These are phyloP conservation scores for Diaporthe australafricana DNA, from an alignment of 2,329 filamentous ascomycete species.

Conservation along the genomic window DNA sequence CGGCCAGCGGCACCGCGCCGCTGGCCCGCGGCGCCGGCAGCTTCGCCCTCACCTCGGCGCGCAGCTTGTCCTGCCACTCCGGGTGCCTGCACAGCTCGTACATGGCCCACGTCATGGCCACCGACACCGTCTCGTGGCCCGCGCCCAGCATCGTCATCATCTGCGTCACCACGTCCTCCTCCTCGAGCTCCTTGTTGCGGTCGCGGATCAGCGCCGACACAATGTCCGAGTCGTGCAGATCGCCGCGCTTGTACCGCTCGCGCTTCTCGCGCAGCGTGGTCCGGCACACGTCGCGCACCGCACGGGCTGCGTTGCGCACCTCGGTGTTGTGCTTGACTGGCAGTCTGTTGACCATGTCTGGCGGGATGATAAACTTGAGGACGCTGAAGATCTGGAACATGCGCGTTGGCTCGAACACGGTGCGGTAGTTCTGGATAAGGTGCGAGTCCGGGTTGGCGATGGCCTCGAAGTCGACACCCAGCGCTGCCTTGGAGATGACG, in stretches of 20 bases:
- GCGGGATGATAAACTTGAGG: slow-evolving; percentile 10
- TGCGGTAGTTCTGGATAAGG: slow-evolving; percentile 24
- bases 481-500: slow-evolving; percentile 18
- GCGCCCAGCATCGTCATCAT: slow-evolving; percentile 18
- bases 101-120: slow-evolving; percentile 71
- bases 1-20: background rate
- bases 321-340: slow-evolving; percentile 15
- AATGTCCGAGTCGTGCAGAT: slow-evolving; percentile 16
- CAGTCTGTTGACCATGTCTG: background rate
- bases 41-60: slow-evolving; percentile 66
- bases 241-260: slow-evolving; percentile 12
- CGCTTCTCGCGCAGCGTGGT: slow-evolving; percentile 5
- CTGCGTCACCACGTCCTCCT: slow-evolving; percentile 16
- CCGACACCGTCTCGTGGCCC: slow-evolving; percentile 73
- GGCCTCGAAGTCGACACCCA: slow-evolving; percentile 21
- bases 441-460: slow-evolving; percentile 3
- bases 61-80: slow-evolving; percentile 67
- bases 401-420: background rate
- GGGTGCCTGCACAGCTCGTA: slow-evolving; percentile 71
- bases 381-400: slow-evolving; percentile 18
- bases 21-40: slow-evolving; percentile 50
- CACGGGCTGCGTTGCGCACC: slow-evolving; percentile 8
- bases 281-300: slow-evolving; percentile 10
- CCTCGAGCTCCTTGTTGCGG: slow-evolving; percentile 19
- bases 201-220: slow-evolving; percentile 16